Base-by-base conservation (phyloP, 176 grass and related monocot species). In the Aegilops speltoides region DNA sequence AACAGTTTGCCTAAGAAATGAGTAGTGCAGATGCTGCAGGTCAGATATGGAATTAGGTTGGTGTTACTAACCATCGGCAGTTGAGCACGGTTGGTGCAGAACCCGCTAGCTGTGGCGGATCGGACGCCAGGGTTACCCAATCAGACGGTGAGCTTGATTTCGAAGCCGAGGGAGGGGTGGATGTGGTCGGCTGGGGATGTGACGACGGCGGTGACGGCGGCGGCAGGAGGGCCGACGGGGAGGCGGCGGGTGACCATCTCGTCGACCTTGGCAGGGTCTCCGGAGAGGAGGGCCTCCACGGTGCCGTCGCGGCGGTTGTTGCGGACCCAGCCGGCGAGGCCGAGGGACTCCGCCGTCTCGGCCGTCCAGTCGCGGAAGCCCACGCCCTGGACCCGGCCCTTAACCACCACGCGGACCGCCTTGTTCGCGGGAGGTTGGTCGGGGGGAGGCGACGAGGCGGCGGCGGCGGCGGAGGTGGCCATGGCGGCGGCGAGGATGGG, bases 361-460 rank as follows among this genome's bases (percentile, higher is more conserved):
- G 90, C 85, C 13, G 95, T 95, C 93, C 93, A 98, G 75, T 93
- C 93, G 46, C 93, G 91, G 87, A 93, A 98, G 75, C 77, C 90
- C 57, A 98, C 93, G 6, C 95, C 95, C 65, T 93, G 91, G 29
- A 98, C 95, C 40, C 93, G 82, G 6, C 95, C 93, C 82, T 95
- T 98, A n/a, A 95, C 84, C 60, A 90, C 78, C 68, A 93, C 91
- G 32, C 81, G 89, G 32, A 96, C 85, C 37, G 78, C 88, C 78
- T 89, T 94, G 77, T 54, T 77, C 8, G 48, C 72, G 8, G 59
- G 45, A 25, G 79, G 34, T 57, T 52, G 76, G 38, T 74, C 73
- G 29, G 84, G 73, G 16, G 78, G 14, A n/a, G 90, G 24, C 8
- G 72, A n/a, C 17, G 86, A 24, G 63, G 88, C 78, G 82, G 73